Evolutionary conservation across 192 early-diverging fungal species (phyloP).

Genomic region (Coemansia sp.): DNA sequence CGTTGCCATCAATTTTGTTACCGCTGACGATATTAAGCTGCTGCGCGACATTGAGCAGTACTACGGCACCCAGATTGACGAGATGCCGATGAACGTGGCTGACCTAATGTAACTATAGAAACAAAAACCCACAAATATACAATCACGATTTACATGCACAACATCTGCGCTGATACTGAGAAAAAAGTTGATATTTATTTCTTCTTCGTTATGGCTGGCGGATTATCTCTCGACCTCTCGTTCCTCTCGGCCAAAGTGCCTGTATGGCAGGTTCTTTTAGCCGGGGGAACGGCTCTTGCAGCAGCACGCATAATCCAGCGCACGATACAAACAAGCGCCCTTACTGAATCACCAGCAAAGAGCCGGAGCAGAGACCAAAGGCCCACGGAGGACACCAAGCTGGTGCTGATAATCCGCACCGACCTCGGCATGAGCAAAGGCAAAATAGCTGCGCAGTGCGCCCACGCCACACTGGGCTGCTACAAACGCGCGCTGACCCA

Average conservation of each 20-base stretch:
- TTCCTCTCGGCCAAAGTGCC: slow-evolving; percentile 12
- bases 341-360: not conserved
- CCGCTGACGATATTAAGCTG: slow-evolving; percentile 87
- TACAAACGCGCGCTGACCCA: slow-evolving; percentile 60
- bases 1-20: slow-evolving; percentile 99
- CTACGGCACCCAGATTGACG: slow-evolving; percentile 64
- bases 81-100: slow-evolving; percentile 50
- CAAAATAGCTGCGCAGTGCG: slow-evolving; percentile 92
- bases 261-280: slow-evolving; percentile 34
- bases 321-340: not conserved
- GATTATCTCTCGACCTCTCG: not conserved
- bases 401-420: slow-evolving; percentile 79
- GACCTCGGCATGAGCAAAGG: slow-evolving; percentile 95
- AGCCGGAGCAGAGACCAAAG: not conserved
- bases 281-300: slow-evolving; percentile 21
- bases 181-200: not conserved
- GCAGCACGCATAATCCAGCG: not conserved
- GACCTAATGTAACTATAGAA: slow-evolving; percentile 25
- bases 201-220: not conserved
- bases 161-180: no score
- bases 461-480: slow-evolving; percentile 85
- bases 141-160: no score
- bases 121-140: not conserved
- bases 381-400: slow-evolving; percentile 26
- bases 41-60: slow-evolving; percentile 97